A percentile compares a stretch with the other conserved stretches of the same genome.
Evolutionary conservation across 495 filamentous ascomycete species (phyloP).

Genomic region (Talaromyces trachyspermus): DNA sequence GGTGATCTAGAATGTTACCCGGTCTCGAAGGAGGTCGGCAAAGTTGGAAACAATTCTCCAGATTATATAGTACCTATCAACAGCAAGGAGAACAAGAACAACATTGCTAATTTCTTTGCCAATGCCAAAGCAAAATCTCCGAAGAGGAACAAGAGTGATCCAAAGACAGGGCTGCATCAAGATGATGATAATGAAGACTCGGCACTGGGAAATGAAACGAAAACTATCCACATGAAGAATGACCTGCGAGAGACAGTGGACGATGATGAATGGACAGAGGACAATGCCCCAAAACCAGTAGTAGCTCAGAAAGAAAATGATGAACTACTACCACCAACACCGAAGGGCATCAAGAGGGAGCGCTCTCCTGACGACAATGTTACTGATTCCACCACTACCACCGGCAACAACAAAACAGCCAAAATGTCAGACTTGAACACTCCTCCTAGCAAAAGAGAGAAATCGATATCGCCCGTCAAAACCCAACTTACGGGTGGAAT

Average conservation of each 20-base stretch:
- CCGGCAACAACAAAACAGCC: background rate
- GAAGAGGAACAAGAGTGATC: conserved; percentile 17
- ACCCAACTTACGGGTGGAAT: too few relatives aligned
- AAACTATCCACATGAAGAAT: conserved; percentile 22
- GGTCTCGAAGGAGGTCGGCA: conserved; percentile 84
- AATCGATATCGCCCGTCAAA: too few relatives aligned
- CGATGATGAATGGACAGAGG: conserved; percentile 34
- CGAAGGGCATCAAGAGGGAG: conserved; percentile 36
- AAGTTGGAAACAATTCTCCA: conserved; percentile 87
- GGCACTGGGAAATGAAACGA: conserved; percentile 8
- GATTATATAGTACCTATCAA: conserved; percentile 74
- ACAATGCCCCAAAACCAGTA: conserved; percentile 40
- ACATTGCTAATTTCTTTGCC: conserved; percentile 88
- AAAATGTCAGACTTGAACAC: too few relatives aligned
- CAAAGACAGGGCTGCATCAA: conserved; percentile 12
- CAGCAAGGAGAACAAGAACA: conserved; percentile 78
- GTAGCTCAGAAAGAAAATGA: conserved; percentile 9
- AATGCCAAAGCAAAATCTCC: conserved; percentile 43
- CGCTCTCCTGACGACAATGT: too few relatives aligned
- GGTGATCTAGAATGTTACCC: conserved; percentile 80
- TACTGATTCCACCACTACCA: background rate
- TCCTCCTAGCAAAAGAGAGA: too few relatives aligned
- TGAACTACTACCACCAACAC: conserved; percentile 38
- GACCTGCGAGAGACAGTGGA: conserved; percentile 35
- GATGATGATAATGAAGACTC: conserved; percentile 15